Base-by-base conservation (phyloP, 2,329 filamentous ascomycete species). In the Penicillium polonicum region DNA sequence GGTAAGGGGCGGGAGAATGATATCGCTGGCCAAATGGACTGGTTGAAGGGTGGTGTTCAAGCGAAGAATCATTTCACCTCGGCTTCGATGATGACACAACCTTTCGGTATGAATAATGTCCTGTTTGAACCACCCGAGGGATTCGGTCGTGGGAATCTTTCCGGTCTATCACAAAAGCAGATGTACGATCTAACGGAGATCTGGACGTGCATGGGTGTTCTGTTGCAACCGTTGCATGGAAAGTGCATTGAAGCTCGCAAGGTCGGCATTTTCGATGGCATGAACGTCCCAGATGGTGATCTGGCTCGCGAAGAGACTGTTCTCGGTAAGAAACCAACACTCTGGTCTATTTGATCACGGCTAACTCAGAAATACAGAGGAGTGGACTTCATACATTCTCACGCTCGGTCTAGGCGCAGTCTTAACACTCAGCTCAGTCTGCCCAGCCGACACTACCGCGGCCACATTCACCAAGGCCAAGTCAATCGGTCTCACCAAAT, bases 171-270 rank as follows among this genome's bases (percentile, higher is more conserved):
- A 8, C 77, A 81, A 4, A 77, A 79, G 53, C 79, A 88, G 63
- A 74, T 88, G 10, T 86, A 85, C 61, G 84, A 87, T 66, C 85
- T 88, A 78, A 84, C 79, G 39, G 85, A 88, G 65, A 77, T 88
- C 12, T 88, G 85, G 85, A 84, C 81, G 10, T 87, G 85, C 64
- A 68, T 88, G 41, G 78, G 79, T 21, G 79, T 82, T 6, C 72
- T 88, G 8, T 70, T 88, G 3, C 80, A 83, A 51, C 79, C 78
- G 10, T 80, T 86, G 48, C 80, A 82, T 56, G 83, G 80, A 2
- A 80, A 80, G 52, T 80, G 79, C 29, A 74, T 76, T 23, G 79
- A 85, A 64, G 85, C 85, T 25, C 76, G 83, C 31, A 73, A 78
- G 33, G 78, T 75, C 57, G 85, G 85, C 6, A 73, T 88, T 33